Conservation (phyloP, 164 flowering plant species). For the Magnolia changhungtana region DNA sequence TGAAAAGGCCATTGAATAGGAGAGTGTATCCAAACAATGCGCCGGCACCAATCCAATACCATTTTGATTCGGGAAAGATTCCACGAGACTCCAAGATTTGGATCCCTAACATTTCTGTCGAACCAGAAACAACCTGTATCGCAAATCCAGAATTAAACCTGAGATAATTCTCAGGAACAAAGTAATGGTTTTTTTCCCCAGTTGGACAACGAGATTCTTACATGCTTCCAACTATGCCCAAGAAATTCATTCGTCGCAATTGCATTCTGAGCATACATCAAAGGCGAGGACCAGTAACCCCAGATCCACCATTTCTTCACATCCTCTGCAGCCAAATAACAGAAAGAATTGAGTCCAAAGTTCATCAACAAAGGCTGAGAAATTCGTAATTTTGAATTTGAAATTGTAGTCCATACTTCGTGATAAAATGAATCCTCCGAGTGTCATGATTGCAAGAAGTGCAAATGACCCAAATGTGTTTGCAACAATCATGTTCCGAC, state of each 20-base stretch:
- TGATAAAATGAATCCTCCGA: conserved; percentile 19
- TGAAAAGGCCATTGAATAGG: conserved; percentile 26
- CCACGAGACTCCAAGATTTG: conserved; percentile 28
- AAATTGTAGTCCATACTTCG: conserved; percentile 7
- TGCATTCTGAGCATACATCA: conserved; percentile 67
- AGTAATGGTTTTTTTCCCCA: not conserved
- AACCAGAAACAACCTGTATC: not conserved
- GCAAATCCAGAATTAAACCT: not conserved
- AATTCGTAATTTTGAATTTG: too few species aligned
- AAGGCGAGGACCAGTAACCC: conserved; percentile 84
- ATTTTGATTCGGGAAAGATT: conserved; percentile 26
- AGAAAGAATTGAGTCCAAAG: not conserved
- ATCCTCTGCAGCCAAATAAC: not conserved
- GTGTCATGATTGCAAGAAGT: conserved; percentile 12
- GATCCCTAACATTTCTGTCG: conserved; percentile 22
- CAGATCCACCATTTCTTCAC: conserved; percentile 64
- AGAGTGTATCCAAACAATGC: conserved; percentile 31
- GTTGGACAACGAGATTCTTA: conserved; percentile 3
- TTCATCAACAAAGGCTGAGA: not conserved
- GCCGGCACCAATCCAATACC: conserved; percentile 43
- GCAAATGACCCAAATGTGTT: conserved; percentile 20
- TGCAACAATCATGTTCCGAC: conserved; percentile 17
- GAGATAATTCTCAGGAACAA: not conserved
- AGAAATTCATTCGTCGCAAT: conserved; percentile 67
- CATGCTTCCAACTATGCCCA: conserved; percentile 68